Conservation (phyloP, 176 grass and related monocot genomes). For the Zea luxurians region DNA sequence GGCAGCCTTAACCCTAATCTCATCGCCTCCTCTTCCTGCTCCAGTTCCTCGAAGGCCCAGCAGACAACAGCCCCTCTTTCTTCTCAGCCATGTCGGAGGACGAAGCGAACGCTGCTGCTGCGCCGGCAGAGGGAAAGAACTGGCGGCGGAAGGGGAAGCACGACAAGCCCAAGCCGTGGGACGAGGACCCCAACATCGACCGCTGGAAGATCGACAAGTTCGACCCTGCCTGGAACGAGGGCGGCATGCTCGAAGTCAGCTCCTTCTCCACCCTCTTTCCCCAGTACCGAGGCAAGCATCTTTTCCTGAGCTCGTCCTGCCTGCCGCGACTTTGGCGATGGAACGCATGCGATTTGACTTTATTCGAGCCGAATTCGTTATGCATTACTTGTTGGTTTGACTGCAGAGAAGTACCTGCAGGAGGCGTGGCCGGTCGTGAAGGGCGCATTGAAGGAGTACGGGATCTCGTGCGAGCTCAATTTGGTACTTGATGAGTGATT, state of each 20-base stretch:
- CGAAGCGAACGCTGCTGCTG: constrained; percentile 36
- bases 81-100: constrained; percentile 28
- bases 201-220: constrained; percentile 91
- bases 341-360: not conserved
- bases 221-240: constrained; percentile 84
- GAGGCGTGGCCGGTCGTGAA: constrained; percentile 88
- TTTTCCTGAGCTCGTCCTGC: not conserved
- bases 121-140: constrained; percentile 7
- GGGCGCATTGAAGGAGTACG: constrained; percentile 71
- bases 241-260: constrained; percentile 91
- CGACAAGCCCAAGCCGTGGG: constrained; percentile 97
- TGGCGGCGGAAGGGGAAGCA: constrained; percentile 84
- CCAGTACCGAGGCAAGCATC: constrained; percentile 64
- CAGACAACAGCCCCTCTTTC: not conserved
- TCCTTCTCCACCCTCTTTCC: constrained; percentile 98
- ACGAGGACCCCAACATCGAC: constrained; percentile 86
- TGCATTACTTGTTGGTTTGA: not conserved
- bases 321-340: not conserved
- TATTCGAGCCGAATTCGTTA: not conserved
- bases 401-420: constrained; percentile 92
- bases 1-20: not conserved
- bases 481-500: constrained; percentile 46
- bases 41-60: not conserved
- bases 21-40: constrained; percentile 5
- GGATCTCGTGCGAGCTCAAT: constrained; percentile 86